Evolutionary conservation across 2,329 filamentous ascomycete genomes (phyloP), one percentile per base, ranked within the genome.

Genomic region (Exophiala oligosperma): DNA sequence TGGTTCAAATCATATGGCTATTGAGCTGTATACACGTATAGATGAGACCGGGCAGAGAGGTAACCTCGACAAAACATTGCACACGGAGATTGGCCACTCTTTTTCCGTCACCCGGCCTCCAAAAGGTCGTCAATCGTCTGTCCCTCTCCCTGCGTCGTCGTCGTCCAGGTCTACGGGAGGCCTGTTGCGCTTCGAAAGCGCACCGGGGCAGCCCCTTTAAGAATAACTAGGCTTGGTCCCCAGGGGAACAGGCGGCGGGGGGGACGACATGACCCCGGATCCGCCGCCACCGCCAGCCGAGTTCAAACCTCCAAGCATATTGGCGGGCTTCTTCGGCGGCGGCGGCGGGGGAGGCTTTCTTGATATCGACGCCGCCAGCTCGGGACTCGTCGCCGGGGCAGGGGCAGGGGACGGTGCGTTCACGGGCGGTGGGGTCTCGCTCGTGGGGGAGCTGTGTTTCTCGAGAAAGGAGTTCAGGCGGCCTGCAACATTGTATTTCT

Each of bases 401-500:
- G 61, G 59, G 37, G 51, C 56, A 12, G 21, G 37, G 5, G 54
- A 54, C 29, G 59, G 32, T 24, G 28, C 62, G 59, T 24, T 68
- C 32, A 47, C 37, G 37, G 68, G 66, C 3, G 66, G 63, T 35
- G 68, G 47, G 64, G 68, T 17, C 59, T 69, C 49, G 47, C 70
- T 61, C 7, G 70, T 67, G 14, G 69, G 64, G 49, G 74, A 71
- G 58, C 69, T 72, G 52, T 73, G 72, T 28, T 76, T 72, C 29
- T 77, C 74, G 3, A 78, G 71, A 59, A 75, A 75, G n/a, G 72
- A 75, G 61, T 80, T 81, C 49, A 83, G 71, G 29, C 75, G 76
- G 14, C 78, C 73, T 4, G 75, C 71, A 51, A 86, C 74, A 2
- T 82, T 83, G 64, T 88, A 88, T 68, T 84, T 87, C 67, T 86